Evolutionary conservation across 768 basidiomycete genomes (phyloP).

Genomic region (Psilocybe subaeruginosa): DNA sequence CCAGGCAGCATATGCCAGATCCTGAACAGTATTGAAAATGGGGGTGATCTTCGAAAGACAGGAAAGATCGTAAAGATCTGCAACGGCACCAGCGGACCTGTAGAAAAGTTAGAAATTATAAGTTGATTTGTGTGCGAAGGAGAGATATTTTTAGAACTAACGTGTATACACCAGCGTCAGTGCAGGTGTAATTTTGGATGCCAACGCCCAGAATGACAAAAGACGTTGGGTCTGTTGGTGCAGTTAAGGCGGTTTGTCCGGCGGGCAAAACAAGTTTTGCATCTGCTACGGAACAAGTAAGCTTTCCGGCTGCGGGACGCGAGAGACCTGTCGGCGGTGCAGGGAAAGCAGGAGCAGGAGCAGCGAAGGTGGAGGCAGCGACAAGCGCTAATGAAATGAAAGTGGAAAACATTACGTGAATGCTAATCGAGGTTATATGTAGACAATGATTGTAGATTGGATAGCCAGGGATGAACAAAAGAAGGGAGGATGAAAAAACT

Average conservation of each 20-base stretch:
- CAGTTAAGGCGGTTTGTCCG: constrained; percentile 34
- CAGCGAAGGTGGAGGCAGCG: constrained; percentile 17
- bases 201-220: constrained; percentile 51
- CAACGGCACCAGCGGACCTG: constrained; percentile 52
- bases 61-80: constrained; percentile 57
- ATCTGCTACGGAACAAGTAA: constrained; percentile 26
- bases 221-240: constrained; percentile 35
- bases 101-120: background rate
- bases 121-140: background rate
- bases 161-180: constrained; percentile 42
- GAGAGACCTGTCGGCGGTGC: constrained; percentile 9
- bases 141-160: constrained; percentile 25
- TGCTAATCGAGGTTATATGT: background rate
- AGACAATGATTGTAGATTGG: background rate
- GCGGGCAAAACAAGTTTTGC: constrained; percentile 30
- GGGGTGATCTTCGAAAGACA: constrained; percentile 38
- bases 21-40: constrained; percentile 32
- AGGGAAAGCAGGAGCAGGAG: constrained; percentile 20
- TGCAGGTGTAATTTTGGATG: constrained; percentile 61
- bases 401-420: constrained; percentile 17
- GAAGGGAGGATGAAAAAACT: background rate
- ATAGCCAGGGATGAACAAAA: background rate
- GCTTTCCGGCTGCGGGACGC: constrained; percentile 7
- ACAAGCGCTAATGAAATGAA: constrained; percentile 21
- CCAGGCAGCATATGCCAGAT: constrained; percentile 26